Percentiles rank a stretch among this genome's conserved stretches.
These are phyloP conservation scores for Uromyces viciae-fabae DNA, from an alignment of 1,284 basidiomycete species.

Conservation along the genomic window DNA sequence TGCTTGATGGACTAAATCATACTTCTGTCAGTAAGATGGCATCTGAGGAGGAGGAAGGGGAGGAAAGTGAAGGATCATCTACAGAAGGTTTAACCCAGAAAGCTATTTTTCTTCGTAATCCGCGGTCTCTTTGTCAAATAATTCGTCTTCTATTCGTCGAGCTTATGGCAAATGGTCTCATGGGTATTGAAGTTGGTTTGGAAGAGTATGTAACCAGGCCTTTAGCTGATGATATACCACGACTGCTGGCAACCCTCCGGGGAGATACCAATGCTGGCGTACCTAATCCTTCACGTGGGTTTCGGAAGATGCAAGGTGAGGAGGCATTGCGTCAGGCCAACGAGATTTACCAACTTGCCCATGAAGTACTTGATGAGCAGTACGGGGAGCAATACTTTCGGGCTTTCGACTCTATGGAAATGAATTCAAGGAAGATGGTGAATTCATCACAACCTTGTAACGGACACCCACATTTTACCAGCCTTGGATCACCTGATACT, in stretches of 20 bases:
- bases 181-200: conserved; percentile 32
- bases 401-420: not conserved
- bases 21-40: conserved; percentile 9
- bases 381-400: not conserved
- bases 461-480: not conserved
- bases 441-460: not conserved
- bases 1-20: not conserved
- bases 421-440: conserved; percentile 9
- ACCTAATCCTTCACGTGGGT: not conserved
- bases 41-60: conserved; percentile 38
- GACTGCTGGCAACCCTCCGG: conserved; percentile 7
- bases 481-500: not conserved
- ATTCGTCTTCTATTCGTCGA: conserved; percentile 27
- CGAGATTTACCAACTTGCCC: conserved; percentile 11
- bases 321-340: conserved; percentile 17
- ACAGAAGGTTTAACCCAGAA: not conserved
- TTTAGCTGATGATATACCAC: conserved; percentile 27
- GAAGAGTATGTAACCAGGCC: conserved; percentile 29
- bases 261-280: not conserved
- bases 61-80: conserved; percentile 27
- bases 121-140: conserved; percentile 20
- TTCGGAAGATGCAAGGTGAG: conserved; percentile 13
- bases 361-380: conserved; percentile 11
- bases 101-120: conserved; percentile 11
- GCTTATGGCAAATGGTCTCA: conserved; percentile 32